Evolutionary conservation across 176 grass and related monocot genomes (phyloP).

Genomic region (Zoysia pacifica): DNA sequence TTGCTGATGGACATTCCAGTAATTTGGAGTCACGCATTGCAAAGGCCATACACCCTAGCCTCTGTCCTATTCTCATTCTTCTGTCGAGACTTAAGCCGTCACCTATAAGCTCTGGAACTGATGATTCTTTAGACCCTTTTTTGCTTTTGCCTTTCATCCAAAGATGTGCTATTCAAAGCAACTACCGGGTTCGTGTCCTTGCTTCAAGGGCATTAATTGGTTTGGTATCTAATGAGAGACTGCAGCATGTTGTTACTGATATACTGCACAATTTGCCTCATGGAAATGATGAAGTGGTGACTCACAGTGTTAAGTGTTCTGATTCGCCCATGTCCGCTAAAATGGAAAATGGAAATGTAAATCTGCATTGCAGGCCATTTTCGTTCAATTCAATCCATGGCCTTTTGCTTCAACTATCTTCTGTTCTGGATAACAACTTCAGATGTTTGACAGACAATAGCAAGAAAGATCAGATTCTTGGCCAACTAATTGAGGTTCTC

Average conservation of each 20-base stretch:
- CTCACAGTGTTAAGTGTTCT: slow-evolving; percentile 22
- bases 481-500: slow-evolving; percentile 63
- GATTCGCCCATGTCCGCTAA: slow-evolving; percentile 33
- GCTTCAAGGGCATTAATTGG: slow-evolving; percentile 87
- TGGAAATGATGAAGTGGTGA: slow-evolving; percentile 33
- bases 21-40: slow-evolving; percentile 65
- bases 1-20: slow-evolving; percentile 51
- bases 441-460: slow-evolving; percentile 52
- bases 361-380: slow-evolving; percentile 2
- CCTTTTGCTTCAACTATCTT: slow-evolving; percentile 77
- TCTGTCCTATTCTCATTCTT: slow-evolving; percentile 97
- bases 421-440: slow-evolving; percentile 84
- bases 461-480: slow-evolving; percentile 81
- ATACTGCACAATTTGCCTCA: slow-evolving; percentile 63
- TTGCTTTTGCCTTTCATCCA: slow-evolving; percentile 86
- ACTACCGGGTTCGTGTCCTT: slow-evolving; percentile 82
- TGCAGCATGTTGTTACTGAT: slow-evolving; percentile 63
- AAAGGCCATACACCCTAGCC: slow-evolving; percentile 91
- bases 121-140: slow-evolving; percentile 88
- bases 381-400: slow-evolving; percentile 94
- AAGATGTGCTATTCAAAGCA: slow-evolving; percentile 90
- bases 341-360: slow-evolving; percentile 46
- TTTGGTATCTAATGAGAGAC: slow-evolving; percentile 85
- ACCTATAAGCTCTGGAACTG: slow-evolving; percentile 63
- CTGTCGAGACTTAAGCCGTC: slow-evolving; percentile 89